Evolutionary conservation across 2,329 filamentous ascomycete genomes (phyloP).

Genomic region (Trichoderma sp.): DNA sequence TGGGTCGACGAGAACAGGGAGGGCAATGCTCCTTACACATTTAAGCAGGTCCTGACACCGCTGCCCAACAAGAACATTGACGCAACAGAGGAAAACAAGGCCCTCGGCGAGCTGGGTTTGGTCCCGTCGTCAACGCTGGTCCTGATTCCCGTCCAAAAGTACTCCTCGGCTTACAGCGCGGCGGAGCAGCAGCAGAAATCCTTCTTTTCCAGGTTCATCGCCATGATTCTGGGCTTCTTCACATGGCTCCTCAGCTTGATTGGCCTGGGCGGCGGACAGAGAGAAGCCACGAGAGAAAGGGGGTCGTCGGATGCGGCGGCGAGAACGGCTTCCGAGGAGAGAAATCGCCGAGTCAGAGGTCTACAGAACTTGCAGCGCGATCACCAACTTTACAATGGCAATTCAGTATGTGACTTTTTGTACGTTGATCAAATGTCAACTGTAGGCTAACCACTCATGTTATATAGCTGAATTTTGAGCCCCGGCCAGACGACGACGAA

Average conservation of each 20-base stretch:
- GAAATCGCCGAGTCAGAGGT: conserved; percentile 28
- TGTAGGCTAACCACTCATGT: conserved; percentile 21
- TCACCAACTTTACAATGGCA: conserved; percentile 85
- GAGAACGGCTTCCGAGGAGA: conserved; percentile 26
- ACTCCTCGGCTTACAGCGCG: conserved; percentile 42
- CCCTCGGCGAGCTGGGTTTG: conserved; percentile 67
- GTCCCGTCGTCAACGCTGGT: conserved; percentile 80
- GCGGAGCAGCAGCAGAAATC: conserved; percentile 26
- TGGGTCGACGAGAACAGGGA: conserved; percentile 71
- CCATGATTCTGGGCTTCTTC: conserved; percentile 35
- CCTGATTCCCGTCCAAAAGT: conserved; percentile 65
- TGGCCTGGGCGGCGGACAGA: conserved; percentile 25
- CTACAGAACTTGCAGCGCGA: conserved; percentile 52
- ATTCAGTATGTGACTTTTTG: conserved; percentile 60
- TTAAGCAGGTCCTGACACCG: conserved; percentile 81
- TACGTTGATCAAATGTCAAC: background rate
- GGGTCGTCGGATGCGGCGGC: conserved; percentile 1
- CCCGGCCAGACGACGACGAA: conserved; percentile 59
- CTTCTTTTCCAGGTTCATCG: conserved; percentile 33
- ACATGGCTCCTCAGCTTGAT: conserved; percentile 37
- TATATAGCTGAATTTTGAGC: conserved; percentile 64
- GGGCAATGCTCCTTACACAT: conserved; percentile 67
- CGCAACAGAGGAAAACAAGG: conserved; percentile 68
- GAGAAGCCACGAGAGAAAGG: background rate
- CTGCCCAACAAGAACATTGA: conserved; percentile 72